Evolutionary conservation across 768 basidiomycete species (phyloP).

Genomic region (Kwoniella pini): DNA sequence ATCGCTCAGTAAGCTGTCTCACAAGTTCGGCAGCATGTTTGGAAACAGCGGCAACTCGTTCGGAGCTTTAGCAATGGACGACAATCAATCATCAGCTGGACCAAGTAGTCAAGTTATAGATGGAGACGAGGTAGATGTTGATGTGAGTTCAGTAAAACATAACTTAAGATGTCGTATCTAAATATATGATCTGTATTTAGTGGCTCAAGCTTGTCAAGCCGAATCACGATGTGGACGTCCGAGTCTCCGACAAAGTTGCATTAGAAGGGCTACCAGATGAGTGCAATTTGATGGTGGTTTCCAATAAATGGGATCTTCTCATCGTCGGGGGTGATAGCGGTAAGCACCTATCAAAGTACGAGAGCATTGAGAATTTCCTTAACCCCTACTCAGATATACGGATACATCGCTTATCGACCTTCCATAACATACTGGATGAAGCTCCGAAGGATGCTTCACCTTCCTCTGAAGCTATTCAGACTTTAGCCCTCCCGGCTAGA

Average conservation of each 20-base stretch:
- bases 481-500: conserved; percentile 31
- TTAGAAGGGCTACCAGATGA: conserved; percentile 46
- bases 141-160: conserved; percentile 30
- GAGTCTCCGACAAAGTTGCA: conserved; percentile 42
- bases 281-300: conserved; percentile 47
- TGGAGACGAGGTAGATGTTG: conserved; percentile 48
- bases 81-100: conserved; percentile 17
- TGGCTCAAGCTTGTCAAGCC: conserved; percentile 50
- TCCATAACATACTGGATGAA: conserved; percentile 36
- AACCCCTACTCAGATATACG: too few relatives aligned
- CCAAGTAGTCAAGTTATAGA: conserved; percentile 32
- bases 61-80: conserved; percentile 28
- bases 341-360: too few relatives aligned
- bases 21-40: conserved; percentile 12
- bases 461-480: conserved; percentile 19
- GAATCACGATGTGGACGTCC: conserved; percentile 49
- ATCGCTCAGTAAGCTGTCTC: neutral
- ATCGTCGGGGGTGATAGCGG: conserved; percentile 37
- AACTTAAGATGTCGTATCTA: neutral
- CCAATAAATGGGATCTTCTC: conserved; percentile 46
- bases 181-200: conserved; percentile 14
- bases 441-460: conserved; percentile 34
- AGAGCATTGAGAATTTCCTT: too few relatives aligned
- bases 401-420: conserved; percentile 37
- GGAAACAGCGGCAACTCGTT: conserved; percentile 29